Percentiles rank a stretch among this genome's conserved stretches.
Conservation (phyloP, 2,329 filamentous ascomycete species). For the Thelonectria rubi region DNA sequence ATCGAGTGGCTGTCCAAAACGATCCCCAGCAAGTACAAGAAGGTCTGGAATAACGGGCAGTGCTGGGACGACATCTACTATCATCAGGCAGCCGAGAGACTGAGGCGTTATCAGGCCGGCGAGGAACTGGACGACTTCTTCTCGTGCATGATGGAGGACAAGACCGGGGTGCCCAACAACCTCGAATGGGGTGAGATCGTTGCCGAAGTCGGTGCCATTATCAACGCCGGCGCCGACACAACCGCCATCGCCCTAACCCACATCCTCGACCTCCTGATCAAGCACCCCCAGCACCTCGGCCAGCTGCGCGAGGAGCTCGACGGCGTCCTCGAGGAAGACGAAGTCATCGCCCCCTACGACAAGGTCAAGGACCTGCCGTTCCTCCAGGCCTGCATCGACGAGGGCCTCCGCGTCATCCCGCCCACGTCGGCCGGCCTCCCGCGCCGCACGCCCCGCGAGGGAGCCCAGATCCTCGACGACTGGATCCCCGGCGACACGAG, state of each 20-base stretch:
- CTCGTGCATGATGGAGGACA: conserved; percentile 60
- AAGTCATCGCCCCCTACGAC: conserved; percentile 57
- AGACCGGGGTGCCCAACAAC: conserved; percentile 44
- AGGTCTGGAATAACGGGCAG: conserved; percentile 35
- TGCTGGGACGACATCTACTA: conserved; percentile 50
- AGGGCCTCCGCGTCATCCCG: conserved; percentile 47
- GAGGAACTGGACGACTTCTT: conserved; percentile 69
- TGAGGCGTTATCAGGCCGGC: conserved; percentile 42
- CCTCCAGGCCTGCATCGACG: conserved; percentile 60
- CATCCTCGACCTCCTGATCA: conserved; percentile 59
- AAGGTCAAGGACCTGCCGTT: conserved; percentile 60
- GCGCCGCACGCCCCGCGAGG: conserved; percentile 41
- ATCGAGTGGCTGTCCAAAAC: conserved; percentile 57
- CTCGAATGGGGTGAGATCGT: conserved; percentile 66
- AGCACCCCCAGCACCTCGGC: conserved; percentile 50
- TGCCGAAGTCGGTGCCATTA: conserved; percentile 62
- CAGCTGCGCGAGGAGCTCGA: conserved; percentile 57
- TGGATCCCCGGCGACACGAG: conserved; percentile 47
- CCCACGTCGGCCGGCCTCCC: conserved; percentile 40
- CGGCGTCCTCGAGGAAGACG: conserved; percentile 50
- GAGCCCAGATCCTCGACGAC: conserved; percentile 40
- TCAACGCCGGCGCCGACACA: conserved; percentile 58
- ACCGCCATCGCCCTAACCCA: conserved; percentile 59
- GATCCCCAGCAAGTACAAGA: conserved; percentile 51
- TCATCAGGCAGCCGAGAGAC: conserved; percentile 48